Percentiles rank a stretch among this genome's conserved stretches.
Evolutionary conservation across 164 flowering plant genomes (phyloP).

Genomic region (Pachysandra terminalis): DNA sequence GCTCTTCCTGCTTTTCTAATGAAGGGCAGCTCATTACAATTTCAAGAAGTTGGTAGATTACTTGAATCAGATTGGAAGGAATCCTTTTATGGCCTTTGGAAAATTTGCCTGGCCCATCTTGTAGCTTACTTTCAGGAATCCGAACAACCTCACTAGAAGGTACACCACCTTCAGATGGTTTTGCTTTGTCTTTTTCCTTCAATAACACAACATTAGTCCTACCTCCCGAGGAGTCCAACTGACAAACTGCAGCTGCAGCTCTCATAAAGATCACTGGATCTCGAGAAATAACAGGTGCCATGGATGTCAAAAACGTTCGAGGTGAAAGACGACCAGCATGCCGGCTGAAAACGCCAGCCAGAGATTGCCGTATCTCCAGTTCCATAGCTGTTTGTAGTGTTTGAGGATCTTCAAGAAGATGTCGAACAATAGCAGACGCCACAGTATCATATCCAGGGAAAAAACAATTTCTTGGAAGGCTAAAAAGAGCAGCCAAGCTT

Average conservation of each 20-base stretch:
- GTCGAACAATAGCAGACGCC: constrained; percentile 79
- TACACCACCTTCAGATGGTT: constrained; percentile 49
- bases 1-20: constrained; percentile 33
- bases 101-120: constrained; percentile 61
- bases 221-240: constrained; percentile 78
- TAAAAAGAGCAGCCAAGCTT: constrained; percentile 67
- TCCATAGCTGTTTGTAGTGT: constrained; percentile 97
- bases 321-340: constrained; percentile 62
- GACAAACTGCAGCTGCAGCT: constrained; percentile 81
- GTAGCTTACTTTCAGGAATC: constrained; percentile 64
- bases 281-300: constrained; percentile 89
- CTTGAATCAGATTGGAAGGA: constrained; percentile 75
- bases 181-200: constrained; percentile 76
- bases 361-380: constrained; percentile 75
- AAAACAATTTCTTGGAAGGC: constrained; percentile 73
- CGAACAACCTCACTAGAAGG: constrained; percentile 55
- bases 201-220: constrained; percentile 58
- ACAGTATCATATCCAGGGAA: constrained; percentile 84
- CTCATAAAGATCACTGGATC: constrained; percentile 85
- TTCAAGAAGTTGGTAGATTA: constrained; percentile 84
- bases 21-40: constrained; percentile 56
- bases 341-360: constrained; percentile 47
- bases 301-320: constrained; percentile 63
- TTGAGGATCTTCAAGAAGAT: constrained; percentile 95
- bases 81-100: constrained; percentile 71